Conservation (phyloP, 1,284 basidiomycete genomes). For the Apiotrichum veenhuisii region DNA sequence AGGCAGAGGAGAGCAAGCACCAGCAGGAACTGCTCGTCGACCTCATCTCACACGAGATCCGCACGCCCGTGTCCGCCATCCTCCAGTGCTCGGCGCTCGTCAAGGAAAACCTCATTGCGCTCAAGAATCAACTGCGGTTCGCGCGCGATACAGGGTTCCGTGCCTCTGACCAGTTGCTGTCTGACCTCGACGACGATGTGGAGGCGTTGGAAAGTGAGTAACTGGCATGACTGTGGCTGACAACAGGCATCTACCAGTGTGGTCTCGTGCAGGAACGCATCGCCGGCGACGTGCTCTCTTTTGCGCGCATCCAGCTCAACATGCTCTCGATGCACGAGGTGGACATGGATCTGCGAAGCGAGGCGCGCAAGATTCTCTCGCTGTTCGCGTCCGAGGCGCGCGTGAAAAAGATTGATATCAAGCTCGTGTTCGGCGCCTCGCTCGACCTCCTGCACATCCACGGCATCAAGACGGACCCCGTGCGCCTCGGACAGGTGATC, state of each 20-base stretch:
- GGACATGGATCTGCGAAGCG: constrained; percentile 33
- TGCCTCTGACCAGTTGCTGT: constrained; percentile 23
- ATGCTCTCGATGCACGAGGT: constrained; percentile 27
- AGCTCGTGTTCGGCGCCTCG: constrained; percentile 18
- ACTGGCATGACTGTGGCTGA: background rate
- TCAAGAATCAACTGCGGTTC: constrained; percentile 18
- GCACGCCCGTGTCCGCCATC: constrained; percentile 32
- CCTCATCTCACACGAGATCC: constrained; percentile 35
- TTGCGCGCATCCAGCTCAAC: constrained; percentile 49
- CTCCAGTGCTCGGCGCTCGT: constrained; percentile 34
- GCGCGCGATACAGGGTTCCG: constrained; percentile 6
- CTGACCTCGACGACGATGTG: constrained; percentile 39
- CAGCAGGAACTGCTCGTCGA: constrained; percentile 37
- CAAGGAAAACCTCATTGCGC: constrained; percentile 28
- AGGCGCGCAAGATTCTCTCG: constrained; percentile 28
- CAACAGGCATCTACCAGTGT: constrained; percentile 35
- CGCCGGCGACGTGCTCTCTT: constrained; percentile 49
- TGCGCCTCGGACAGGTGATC: constrained; percentile 35
- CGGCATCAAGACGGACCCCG: constrained; percentile 31
- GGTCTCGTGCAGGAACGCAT: constrained; percentile 51
- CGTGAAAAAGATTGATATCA: constrained; percentile 23
- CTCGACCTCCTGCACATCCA: constrained; percentile 9
- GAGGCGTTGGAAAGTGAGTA: constrained; percentile 31
- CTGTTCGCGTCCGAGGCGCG: constrained; percentile 27
- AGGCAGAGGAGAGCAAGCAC: constrained; percentile 28